These are phyloP conservation scores for Ganoderma lingzhi DNA, from an alignment of 1,284 basidiomycete species.

Conservation along the genomic window DNA sequence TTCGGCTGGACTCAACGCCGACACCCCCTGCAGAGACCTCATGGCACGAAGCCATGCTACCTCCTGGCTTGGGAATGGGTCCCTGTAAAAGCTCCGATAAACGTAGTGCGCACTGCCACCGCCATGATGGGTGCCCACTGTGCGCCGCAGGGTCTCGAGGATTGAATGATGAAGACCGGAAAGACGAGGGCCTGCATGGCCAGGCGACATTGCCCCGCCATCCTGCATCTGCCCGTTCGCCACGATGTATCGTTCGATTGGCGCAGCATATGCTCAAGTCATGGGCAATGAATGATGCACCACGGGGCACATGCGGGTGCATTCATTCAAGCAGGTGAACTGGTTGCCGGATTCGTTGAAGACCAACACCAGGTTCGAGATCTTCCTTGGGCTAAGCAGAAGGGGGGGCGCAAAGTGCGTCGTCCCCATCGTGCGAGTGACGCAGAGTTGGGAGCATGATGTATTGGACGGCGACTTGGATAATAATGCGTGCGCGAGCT, in stretches of 20 bases:
- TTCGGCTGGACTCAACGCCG: constrained; percentile 11
- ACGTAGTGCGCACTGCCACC: constrained; percentile 10
- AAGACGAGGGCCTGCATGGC: constrained; percentile 5
- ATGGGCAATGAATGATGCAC: constrained; percentile 2
- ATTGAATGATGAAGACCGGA: constrained; percentile 4
- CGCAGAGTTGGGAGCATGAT: constrained; percentile 8
- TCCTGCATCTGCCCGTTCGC: constrained; percentile 3
- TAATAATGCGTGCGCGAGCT: constrained; percentile 10
- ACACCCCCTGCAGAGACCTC: constrained; percentile 15
- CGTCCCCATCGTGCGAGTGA: constrained; percentile 18
- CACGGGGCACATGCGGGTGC: constrained; percentile 12
- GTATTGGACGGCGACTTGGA: constrained; percentile 28
- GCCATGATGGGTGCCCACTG: not conserved
- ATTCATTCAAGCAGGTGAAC: constrained; percentile 22
- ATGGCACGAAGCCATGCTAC: constrained; percentile 18
- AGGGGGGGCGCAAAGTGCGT: constrained; percentile 6
- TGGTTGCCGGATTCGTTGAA: constrained; percentile 15
- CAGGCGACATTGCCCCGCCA: not conserved
- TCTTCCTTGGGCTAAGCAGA: constrained; percentile 8
- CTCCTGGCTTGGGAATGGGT: constrained; percentile 7
- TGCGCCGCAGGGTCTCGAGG: not conserved
- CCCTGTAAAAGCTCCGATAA: constrained; percentile 6
- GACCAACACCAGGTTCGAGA: constrained; percentile 6
- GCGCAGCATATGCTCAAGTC: constrained; percentile 13
- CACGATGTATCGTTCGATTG: constrained; percentile 8